Percentiles rank a stretch among this genome's conserved stretches.
These are phyloP conservation scores for Yarrowia keelungensis DNA, from an alignment of 805 yeast genomes.

Conservation along the genomic window DNA sequence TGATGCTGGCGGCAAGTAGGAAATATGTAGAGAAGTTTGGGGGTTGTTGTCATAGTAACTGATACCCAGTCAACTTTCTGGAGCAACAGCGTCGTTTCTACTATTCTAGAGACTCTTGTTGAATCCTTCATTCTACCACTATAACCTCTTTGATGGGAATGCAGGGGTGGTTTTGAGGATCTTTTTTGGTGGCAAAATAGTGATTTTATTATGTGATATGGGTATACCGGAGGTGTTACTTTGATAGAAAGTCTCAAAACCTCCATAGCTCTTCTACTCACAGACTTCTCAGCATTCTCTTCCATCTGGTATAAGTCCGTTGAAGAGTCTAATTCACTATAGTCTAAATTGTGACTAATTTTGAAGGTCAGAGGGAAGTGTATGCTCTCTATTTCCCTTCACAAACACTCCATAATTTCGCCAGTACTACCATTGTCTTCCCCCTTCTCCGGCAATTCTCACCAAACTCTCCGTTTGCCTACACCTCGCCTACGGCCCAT, in stretches of 20 bases:
- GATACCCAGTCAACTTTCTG: too few relatives aligned
- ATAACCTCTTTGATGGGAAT: too few relatives aligned
- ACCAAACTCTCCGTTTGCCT: too few relatives aligned
- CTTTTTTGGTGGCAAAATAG: neutral
- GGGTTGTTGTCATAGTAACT: neutral
- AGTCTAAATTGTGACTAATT: conserved; percentile 15
- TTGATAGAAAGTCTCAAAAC: neutral
- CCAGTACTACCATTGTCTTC: neutral
- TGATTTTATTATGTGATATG: neutral
- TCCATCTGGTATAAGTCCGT: neutral
- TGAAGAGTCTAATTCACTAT: neutral
- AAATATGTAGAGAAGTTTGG: neutral
- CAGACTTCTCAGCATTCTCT: too few relatives aligned
- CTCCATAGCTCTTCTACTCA: neutral
- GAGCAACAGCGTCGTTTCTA: too few relatives aligned
- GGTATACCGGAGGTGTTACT: too few relatives aligned
- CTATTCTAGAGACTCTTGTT: too few relatives aligned
- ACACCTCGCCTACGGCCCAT: neutral
- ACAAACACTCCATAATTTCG: too few relatives aligned
- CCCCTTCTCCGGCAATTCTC: neutral
- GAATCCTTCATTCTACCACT: too few relatives aligned
- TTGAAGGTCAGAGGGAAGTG: too few relatives aligned
- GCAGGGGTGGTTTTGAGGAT: conserved; percentile 1
- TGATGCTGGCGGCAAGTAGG: neutral
- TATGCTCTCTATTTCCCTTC: too few relatives aligned